phyloP scores from a whole-genome alignment of 148 eudicot species.

The Fagopyrum esculentum region DNA sequence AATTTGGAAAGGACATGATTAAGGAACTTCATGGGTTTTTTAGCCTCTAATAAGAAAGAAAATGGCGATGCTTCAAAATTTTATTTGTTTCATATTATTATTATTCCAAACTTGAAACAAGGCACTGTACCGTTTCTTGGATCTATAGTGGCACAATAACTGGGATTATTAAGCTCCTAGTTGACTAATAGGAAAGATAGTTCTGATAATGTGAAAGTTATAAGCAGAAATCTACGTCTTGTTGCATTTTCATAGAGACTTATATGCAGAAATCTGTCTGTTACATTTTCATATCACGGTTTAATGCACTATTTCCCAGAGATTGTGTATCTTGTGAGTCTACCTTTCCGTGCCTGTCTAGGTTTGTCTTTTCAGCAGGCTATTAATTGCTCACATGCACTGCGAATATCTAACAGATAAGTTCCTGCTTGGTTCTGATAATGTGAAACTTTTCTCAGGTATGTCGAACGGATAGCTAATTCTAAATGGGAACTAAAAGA shows the following conservation, averaged over 20 bases:
- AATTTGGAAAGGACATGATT: not conserved
- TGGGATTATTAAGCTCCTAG: not conserved
- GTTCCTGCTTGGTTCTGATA: conserved; percentile 15
- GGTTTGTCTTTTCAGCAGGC: too few relatives aligned
- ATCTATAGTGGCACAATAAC: not conserved
- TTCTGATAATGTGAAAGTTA: not conserved
- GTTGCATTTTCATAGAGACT: not conserved
- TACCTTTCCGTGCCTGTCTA: too few relatives aligned
- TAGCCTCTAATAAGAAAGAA: not conserved
- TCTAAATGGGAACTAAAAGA: conserved; percentile 98
- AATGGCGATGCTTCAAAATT: not conserved
- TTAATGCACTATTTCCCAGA: too few relatives aligned
- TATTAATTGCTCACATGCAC: not conserved
- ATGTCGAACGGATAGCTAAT: conserved; percentile 77
- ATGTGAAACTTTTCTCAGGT: conserved; percentile 38
- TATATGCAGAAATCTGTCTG: too few relatives aligned
- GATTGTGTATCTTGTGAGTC: too few relatives aligned
- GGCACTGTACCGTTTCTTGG: not conserved
- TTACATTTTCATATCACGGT: too few relatives aligned
- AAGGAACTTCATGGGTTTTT: too few relatives aligned
- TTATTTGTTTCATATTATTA: not conserved
- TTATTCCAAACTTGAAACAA: not conserved
- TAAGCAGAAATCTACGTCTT: not conserved
- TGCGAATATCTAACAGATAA: not conserved
- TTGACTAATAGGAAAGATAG: not conserved